Percentiles rank a stretch among this genome's conserved stretches.
Evolutionary conservation across 2,329 filamentous ascomycete species (phyloP).

Genomic region (Xylaria digitata): DNA sequence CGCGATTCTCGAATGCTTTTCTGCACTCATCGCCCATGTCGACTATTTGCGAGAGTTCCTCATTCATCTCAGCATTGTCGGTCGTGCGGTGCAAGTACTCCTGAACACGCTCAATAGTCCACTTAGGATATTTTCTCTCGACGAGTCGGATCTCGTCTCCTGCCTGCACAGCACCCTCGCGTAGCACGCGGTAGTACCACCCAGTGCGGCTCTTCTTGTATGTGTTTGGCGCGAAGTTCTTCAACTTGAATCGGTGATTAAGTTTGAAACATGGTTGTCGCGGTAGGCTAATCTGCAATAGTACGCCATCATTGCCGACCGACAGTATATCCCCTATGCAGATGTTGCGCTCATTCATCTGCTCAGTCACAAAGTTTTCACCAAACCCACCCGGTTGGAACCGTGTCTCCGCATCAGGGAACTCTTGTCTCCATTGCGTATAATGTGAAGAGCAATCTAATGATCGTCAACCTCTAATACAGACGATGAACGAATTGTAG

Average conservation of each 20-base stretch:
- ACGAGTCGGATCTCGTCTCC: slow-evolving; percentile 69
- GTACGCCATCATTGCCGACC: slow-evolving; percentile 55
- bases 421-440: slow-evolving; percentile 62
- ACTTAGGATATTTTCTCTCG: slow-evolving; percentile 65
- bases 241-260: slow-evolving; percentile 73
- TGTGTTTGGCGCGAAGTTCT: slow-evolving; percentile 69
- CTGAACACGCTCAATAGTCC: slow-evolving; percentile 72
- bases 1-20: slow-evolving; percentile 60
- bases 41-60: slow-evolving; percentile 62
- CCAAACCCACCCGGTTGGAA: slow-evolving; percentile 71
- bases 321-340: slow-evolving; percentile 72
- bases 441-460: slow-evolving; percentile 72
- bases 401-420: slow-evolving; percentile 61
- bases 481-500: not conserved
- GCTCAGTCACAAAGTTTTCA: slow-evolving; percentile 69
- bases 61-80: slow-evolving; percentile 63
- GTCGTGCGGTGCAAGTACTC: slow-evolving; percentile 69
- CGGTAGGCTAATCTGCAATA: slow-evolving; percentile 70
- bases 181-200: slow-evolving; percentile 73
- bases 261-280: slow-evolving; percentile 76
- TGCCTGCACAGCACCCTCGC: slow-evolving; percentile 63
- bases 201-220: slow-evolving; percentile 69
- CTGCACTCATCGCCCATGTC: slow-evolving; percentile 62
- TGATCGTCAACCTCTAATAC: slow-evolving; percentile 12
- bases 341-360: slow-evolving; percentile 72